Conservation (phyloP, 352 stramenopile genomes). For the Pythium utonaiense region DNA sequence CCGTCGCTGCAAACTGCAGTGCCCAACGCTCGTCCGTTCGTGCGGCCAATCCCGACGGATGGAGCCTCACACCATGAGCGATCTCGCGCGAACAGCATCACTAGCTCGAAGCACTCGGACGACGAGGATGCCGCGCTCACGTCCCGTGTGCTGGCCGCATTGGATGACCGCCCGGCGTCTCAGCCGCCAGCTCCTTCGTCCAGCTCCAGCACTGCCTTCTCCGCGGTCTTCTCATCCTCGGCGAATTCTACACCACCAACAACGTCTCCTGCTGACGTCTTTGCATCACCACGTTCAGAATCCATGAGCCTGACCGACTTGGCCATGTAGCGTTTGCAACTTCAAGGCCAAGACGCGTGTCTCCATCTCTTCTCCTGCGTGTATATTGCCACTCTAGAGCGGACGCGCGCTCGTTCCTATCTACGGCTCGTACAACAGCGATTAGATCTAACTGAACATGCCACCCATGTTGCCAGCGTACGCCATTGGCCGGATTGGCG, state of each 20-base stretch:
- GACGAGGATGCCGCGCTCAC: constrained; percentile 59
- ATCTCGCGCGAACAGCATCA: constrained; percentile 33
- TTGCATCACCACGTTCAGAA: neutral
- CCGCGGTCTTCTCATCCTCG: neutral
- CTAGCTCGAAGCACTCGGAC: constrained; percentile 28
- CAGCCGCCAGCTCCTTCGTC: neutral
- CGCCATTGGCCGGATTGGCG: constrained; percentile 85
- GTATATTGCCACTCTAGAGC: constrained; percentile 1
- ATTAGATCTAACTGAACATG: constrained; percentile 68
- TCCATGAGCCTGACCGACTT: neutral
- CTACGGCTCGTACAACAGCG: neutral
- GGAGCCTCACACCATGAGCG: constrained; percentile 7
- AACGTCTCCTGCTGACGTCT: neutral
- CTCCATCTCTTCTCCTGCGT: neutral
- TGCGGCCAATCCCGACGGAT: constrained; percentile 51
- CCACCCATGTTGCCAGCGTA: constrained; percentile 89
- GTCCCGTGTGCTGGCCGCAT: constrained; percentile 46
- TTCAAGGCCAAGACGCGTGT: neutral
- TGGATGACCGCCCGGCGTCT: constrained; percentile 24
- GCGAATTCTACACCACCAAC: neutral
- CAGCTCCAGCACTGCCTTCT: neutral
- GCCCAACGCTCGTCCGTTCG: constrained; percentile 48
- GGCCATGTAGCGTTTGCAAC: neutral
- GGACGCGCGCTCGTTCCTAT: neutral
- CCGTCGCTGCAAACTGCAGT: constrained; percentile 44